Evolutionary conservation across 805 yeast genomes (phyloP).

Genomic region (Vanderwaltozyma yarrowii): DNA sequence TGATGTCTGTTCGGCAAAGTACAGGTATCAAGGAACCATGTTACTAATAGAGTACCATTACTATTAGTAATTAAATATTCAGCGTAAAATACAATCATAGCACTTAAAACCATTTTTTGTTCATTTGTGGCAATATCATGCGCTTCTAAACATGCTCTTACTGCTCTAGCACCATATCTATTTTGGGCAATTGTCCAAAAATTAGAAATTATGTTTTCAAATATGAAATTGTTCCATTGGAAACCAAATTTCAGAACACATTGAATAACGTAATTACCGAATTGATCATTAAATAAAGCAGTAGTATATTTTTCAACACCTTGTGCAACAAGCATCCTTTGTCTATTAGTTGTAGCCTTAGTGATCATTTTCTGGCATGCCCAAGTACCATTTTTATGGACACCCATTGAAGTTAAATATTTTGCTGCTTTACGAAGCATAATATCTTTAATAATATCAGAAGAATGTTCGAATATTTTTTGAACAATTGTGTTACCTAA

Average conservation of each 20-base stretch:
- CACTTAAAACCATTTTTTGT: conserved; percentile 63
- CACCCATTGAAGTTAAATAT: conserved; percentile 79
- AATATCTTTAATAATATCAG: conserved; percentile 64
- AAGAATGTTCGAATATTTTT: conserved; percentile 66
- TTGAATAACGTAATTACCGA: conserved; percentile 93
- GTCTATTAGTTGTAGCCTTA: conserved; percentile 53
- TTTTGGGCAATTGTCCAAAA: conserved; percentile 78
- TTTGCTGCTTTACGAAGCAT: conserved; percentile 74
- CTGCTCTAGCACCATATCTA: conserved; percentile 91
- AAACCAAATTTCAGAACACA: conserved; percentile 84
- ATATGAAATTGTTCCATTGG: conserved; percentile 83
- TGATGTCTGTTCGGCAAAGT: conserved; percentile 53
- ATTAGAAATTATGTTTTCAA: conserved; percentile 68
- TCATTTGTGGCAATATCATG: conserved; percentile 49
- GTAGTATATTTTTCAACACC: conserved; percentile 73
- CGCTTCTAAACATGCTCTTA: conserved; percentile 85
- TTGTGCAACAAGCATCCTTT: conserved; percentile 53
- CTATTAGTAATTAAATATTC: conserved; percentile 70
- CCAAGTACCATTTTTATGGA: conserved; percentile 98
- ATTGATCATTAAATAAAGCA: conserved; percentile 85
- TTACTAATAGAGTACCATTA: conserved; percentile 80
- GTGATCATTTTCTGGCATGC: conserved; percentile 94
- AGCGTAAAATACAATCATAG: conserved; percentile 67
- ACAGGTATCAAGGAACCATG: conserved; percentile 92
- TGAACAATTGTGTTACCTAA: conserved; percentile 94